Evolutionary conservation across 2,329 filamentous ascomycete species (phyloP), one percentile per base, ranked within the genome.

Genomic region (Sporothrix protearum): DNA sequence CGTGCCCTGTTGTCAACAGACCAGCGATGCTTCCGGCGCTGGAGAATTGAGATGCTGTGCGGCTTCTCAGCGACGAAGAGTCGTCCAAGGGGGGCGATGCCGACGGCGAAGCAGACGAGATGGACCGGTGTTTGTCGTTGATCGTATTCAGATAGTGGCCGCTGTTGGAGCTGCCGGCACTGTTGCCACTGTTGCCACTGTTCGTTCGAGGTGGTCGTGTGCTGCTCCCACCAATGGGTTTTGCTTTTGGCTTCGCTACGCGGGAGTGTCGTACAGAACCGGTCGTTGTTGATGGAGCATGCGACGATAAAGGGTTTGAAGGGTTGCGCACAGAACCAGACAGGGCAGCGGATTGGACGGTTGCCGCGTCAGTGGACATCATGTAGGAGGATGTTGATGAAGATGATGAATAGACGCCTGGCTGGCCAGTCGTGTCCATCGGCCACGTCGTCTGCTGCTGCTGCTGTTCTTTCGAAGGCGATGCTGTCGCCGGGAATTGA

Each of bases 1-100:
- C 73, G 45, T 73, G 71, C 57, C 71, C 73, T 25, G 71, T 74
- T 42, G 59, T 73, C 51, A 59, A 30, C 1, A 59, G 67, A 3
- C 67, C 47, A 28, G 22, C 12, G 47, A 36, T 3, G 14, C 47
- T 10, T 7, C 47, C 30, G 12, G n/a, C n/a, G 36, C 36, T 30
- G 7, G 9, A 7, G 8, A 55, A 33, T 9, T 22, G 70, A 12
- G 71, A 71, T 1, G 36, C 36, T 28, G 64, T 51, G 22, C n/a
- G 55, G 14, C 7, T n/a, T 36, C 28, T 22, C 8, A 10, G 28
- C 1, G 16, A 30, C 28, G 25, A 51, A 2, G 42, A 7, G 2
- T 66, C 63, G 25, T 49, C 42, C 7, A 49, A 12, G 1, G 63
- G 42, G 10, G 63, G 63, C 1, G 63, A 66, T 10, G 25, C 42